These are phyloP conservation scores for Auriscalpium microsporum DNA, from an alignment of 768 basidiomycete genomes.

Conservation along the genomic window DNA sequence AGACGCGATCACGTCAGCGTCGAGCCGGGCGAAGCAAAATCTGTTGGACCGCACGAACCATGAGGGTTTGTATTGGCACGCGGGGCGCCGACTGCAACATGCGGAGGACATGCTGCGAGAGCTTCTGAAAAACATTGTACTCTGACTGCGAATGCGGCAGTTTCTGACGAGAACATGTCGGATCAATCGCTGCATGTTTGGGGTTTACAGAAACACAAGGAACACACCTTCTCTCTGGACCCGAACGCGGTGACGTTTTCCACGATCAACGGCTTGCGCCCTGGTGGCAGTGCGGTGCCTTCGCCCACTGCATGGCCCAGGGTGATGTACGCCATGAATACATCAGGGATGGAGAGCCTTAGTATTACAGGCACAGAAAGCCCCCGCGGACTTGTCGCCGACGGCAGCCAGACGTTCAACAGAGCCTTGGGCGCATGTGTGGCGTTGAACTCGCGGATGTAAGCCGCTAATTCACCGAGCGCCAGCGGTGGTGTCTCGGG, in stretches of 20 bases:
- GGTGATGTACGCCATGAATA: constrained; percentile 57
- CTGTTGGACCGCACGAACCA: constrained; percentile 28
- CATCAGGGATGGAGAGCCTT: constrained; percentile 55
- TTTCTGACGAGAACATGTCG: constrained; percentile 34
- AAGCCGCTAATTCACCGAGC: constrained; percentile 39
- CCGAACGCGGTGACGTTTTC: constrained; percentile 67
- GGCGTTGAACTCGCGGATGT: constrained; percentile 51
- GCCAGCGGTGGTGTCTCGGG: constrained; percentile 31
- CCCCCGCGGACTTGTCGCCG: constrained; percentile 12
- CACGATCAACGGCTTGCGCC: constrained; percentile 31
- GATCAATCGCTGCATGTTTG: neutral
- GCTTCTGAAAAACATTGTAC: constrained; percentile 50
- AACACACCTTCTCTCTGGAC: constrained; percentile 56
- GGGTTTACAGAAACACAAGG: constrained; percentile 17
- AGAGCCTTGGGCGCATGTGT: constrained; percentile 25
- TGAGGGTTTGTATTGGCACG: constrained; percentile 43
- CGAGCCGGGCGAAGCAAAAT: neutral
- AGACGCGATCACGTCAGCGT: neutral
- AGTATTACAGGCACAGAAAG: constrained; percentile 33
- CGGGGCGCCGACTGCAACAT: constrained; percentile 48
- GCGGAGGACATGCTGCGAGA: constrained; percentile 59
- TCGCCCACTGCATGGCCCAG: constrained; percentile 25
- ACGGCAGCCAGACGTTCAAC: constrained; percentile 50
- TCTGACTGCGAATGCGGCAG: constrained; percentile 62
- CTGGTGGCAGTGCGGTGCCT: neutral